Percentiles rank a stretch among this genome's conserved stretches.
phyloP scores from a whole-genome alignment of 225 moss, liverwort and hornwort genomes.

The Ulota crispa region DNA sequence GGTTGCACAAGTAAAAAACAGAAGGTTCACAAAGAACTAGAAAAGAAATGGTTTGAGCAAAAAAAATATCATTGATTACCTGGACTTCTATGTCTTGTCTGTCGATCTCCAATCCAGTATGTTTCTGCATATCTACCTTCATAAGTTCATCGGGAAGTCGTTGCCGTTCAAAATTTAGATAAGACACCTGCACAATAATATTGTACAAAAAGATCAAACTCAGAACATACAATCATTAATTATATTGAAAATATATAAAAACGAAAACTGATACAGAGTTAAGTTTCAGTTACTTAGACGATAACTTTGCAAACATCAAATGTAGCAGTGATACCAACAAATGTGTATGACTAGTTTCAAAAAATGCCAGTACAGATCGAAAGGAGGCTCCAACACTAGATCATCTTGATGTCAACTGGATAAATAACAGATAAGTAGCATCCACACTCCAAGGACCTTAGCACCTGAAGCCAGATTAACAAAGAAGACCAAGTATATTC shows the following conservation, averaged over 20 bases:
- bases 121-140: conserved; percentile 70
- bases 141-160: conserved; percentile 92
- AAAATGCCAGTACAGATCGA: background rate
- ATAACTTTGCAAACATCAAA: background rate
- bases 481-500: conserved; percentile 17
- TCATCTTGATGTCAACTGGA: conserved; percentile 3
- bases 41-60: background rate
- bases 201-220: background rate
- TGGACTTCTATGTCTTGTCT: conserved; percentile 89
- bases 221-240: background rate
- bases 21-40: conserved; percentile 8
- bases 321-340: background rate
- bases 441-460: conserved; percentile 9
- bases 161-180: conserved; percentile 84
- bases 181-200: conserved; percentile 65
- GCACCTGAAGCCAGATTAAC: conserved; percentile 9
- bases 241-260: background rate
- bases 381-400: background rate
- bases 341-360: background rate
- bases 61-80: conserved; percentile 39
- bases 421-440: conserved; percentile 19
- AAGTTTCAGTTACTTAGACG: background rate
- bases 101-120: conserved; percentile 71
- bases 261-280: background rate
- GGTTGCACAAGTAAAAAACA: background rate